Conservation (phyloP, 2,329 filamentous ascomycete species). For the Sporothrix pallida region DNA sequence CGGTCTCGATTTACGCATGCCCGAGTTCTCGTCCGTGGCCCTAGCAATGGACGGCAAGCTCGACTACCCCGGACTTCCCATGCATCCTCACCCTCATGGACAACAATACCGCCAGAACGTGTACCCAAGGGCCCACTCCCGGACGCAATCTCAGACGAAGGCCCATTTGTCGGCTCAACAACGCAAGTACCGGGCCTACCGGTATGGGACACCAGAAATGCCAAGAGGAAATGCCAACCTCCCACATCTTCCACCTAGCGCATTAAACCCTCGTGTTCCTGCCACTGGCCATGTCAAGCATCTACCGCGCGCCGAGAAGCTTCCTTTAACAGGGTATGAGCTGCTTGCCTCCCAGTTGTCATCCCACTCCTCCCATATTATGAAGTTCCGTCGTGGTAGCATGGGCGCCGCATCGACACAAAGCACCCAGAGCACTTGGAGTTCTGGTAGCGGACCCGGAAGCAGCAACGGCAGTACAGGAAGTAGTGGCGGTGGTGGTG, state of each 20-base stretch:
- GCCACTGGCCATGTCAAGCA: constrained; percentile 46
- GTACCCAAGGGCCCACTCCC: neutral
- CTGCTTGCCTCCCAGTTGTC: constrained; percentile 63
- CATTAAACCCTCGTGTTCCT: constrained; percentile 47
- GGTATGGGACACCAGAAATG: constrained; percentile 53
- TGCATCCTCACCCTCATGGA: neutral
- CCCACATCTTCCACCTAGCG: constrained; percentile 47
- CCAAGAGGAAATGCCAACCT: constrained; percentile 49
- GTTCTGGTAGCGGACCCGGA: neutral
- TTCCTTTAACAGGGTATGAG: constrained; percentile 65
- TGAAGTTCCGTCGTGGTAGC: constrained; percentile 34
- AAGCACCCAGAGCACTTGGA: constrained; percentile 29
- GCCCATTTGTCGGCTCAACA: constrained; percentile 13
- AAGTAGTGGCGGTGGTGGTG: neutral
- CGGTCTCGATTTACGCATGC: constrained; percentile 29
- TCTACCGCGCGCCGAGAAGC: constrained; percentile 50
- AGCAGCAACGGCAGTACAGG: constrained; percentile 4
- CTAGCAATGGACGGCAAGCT: neutral
- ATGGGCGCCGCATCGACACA: constrained; percentile 29
- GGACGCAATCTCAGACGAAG: neutral
- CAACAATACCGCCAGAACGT: neutral
- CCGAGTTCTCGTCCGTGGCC: neutral
- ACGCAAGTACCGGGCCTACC: constrained; percentile 39
- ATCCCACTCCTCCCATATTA: constrained; percentile 40
- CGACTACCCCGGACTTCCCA: neutral